Conservation (phyloP, 2,329 filamentous ascomycete species). For the Arachnomyces sp. region DNA sequence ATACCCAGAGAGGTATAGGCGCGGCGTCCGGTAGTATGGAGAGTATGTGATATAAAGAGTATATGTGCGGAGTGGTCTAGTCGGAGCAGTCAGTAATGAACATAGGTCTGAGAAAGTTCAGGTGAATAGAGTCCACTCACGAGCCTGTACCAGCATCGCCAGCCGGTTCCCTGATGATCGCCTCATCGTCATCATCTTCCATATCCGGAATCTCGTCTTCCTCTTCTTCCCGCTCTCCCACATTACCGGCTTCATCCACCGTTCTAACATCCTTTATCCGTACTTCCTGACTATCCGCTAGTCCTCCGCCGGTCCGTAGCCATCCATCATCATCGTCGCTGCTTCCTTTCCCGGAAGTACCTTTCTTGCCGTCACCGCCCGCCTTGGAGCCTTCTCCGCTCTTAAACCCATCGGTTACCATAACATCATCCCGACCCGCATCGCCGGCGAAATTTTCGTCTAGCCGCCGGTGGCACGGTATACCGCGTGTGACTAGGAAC, state of each 20-base stretch:
- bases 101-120: not conserved
- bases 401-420: conserved; percentile 70
- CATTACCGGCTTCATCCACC: conserved; percentile 79
- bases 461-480: conserved; percentile 84
- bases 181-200: conserved; percentile 95
- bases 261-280: conserved; percentile 76
- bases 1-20: conserved; percentile 91
- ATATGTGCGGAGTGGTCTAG: conserved; percentile 80
- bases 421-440: conserved; percentile 74
- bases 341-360: conserved; percentile 19
- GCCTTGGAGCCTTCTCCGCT: conserved; percentile 26
- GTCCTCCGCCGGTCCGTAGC: conserved; percentile 75
- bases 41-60: conserved; percentile 98
- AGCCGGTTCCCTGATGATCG: conserved; percentile 75
- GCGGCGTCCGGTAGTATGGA: conserved; percentile 90
- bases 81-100: conserved; percentile 6
- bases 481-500: conserved; percentile 88
- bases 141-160: conserved; percentile 43
- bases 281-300: conserved; percentile 58
- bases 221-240: conserved; percentile 63
- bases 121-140: conserved; percentile 36
- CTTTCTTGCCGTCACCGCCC: conserved; percentile 28
- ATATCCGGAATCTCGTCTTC: conserved; percentile 90
- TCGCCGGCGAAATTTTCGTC: conserved; percentile 90
- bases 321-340: conserved; percentile 76